Evolutionary conservation across 2,329 filamentous ascomycete genomes (phyloP).

Genomic region (Penicillium glabrum): DNA sequence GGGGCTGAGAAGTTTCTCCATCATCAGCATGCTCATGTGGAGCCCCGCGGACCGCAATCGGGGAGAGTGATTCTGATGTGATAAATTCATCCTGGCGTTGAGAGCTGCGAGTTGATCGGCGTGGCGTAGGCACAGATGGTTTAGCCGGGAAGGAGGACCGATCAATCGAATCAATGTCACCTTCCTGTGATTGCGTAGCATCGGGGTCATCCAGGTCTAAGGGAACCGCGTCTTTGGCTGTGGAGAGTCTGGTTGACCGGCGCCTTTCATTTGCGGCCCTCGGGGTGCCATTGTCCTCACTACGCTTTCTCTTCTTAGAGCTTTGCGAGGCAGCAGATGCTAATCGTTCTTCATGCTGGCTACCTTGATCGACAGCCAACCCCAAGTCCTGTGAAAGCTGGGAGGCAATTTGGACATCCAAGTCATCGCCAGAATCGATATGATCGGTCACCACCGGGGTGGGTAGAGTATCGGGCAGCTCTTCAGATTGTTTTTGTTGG

Average conservation of each 20-base stretch:
- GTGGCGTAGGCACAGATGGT: slow-evolving; percentile 20
- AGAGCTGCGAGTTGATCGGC: slow-evolving; percentile 25
- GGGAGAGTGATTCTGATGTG: neutral
- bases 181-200: slow-evolving; percentile 15
- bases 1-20: slow-evolving; percentile 14
- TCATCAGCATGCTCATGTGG: neutral
- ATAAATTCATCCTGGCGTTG: slow-evolving; percentile 13
- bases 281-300: slow-evolving; percentile 17
- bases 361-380: slow-evolving; percentile 34
- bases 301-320: slow-evolving; percentile 38
- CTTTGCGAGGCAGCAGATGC: slow-evolving; percentile 7
- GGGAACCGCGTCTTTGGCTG: slow-evolving; percentile 10
- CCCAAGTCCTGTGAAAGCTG: slow-evolving; percentile 47
- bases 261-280: slow-evolving; percentile 26
- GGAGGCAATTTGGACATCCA: slow-evolving; percentile 46
- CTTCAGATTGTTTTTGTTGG: neutral
- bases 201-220: slow-evolving; percentile 12
- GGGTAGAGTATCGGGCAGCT: neutral
- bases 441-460: slow-evolving; percentile 14
- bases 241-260: slow-evolving; percentile 29
- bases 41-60: neutral
- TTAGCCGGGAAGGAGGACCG: slow-evolving; percentile 1
- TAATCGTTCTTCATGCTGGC: slow-evolving; percentile 3
- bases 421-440: slow-evolving; percentile 41
- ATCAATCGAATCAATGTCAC: neutral